A percentile compares a stretch with the other conserved stretches of the same genome.
Conservation (phyloP, 1,139 yeast genomes). For the Kazachstania sp. region DNA sequence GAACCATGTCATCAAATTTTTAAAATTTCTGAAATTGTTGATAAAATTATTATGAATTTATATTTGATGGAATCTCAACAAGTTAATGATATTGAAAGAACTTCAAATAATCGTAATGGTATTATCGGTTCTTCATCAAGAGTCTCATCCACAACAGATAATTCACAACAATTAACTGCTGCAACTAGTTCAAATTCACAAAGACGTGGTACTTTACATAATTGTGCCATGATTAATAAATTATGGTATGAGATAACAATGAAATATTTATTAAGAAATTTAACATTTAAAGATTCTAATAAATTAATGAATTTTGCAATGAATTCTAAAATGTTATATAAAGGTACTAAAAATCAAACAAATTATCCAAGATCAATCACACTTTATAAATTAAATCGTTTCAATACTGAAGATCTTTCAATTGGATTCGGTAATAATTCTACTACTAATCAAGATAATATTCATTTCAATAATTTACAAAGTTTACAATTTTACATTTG, state of each 20-base stretch:
- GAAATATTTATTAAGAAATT: slow-evolving; percentile 45
- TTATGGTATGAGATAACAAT: slow-evolving; percentile 53
- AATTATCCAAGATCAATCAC: slow-evolving; percentile 36
- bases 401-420: slow-evolving; percentile 37
- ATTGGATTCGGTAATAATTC: slow-evolving; percentile 20
- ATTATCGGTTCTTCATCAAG: not conserved
- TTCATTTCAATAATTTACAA: slow-evolving; percentile 33
- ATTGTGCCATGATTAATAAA: slow-evolving; percentile 60
- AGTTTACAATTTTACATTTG: slow-evolving; percentile 82
- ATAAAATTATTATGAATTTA: slow-evolving; percentile 50
- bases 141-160: slow-evolving; percentile 47
- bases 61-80: slow-evolving; percentile 44
- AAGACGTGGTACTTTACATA: slow-evolving; percentile 13
- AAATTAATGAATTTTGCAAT: slow-evolving; percentile 41
- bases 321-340: slow-evolving; percentile 1
- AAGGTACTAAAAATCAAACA: slow-evolving; percentile 17
- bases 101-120: no score
- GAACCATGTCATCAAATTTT: slow-evolving; percentile 42
- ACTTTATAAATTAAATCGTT: slow-evolving; percentile 41
- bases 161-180: slow-evolving; percentile 46
- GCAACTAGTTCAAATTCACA: not conserved
- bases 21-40: slow-evolving; percentile 67
- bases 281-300: slow-evolving; percentile 45
- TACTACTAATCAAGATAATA: not conserved
- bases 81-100: slow-evolving; percentile 2